These are phyloP conservation scores for Aspergillus japonicus DNA, from an alignment of 2,329 filamentous ascomycete genomes.

Conservation along the genomic window DNA sequence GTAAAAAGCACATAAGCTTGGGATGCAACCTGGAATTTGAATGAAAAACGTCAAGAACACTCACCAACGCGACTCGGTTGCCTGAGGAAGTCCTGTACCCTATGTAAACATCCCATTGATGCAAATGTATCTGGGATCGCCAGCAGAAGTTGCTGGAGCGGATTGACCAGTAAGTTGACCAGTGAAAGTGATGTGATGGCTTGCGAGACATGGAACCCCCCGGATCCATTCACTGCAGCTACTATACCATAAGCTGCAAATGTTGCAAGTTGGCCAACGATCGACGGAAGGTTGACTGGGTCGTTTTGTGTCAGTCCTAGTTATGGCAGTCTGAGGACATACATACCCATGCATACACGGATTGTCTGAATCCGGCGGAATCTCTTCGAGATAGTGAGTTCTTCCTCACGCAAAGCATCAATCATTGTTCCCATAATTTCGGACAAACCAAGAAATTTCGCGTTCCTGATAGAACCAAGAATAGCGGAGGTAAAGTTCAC, in stretches of 20 bases:
- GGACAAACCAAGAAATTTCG: conserved; percentile 41
- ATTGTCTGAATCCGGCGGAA: conserved; percentile 11
- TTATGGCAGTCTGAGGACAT: too few species aligned
- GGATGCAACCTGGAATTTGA: not conserved
- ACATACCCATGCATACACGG: conserved; percentile 17
- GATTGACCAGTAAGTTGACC: conserved; percentile 38
- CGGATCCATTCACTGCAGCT: conserved; percentile 13
- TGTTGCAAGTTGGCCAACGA: conserved; percentile 18
- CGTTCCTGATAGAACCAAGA: conserved; percentile 42
- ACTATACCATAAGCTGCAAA: conserved; percentile 20
- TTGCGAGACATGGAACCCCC: conserved; percentile 33
- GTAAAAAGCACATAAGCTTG: not conserved
- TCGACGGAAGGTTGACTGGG: conserved; percentile 15
- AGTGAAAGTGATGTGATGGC: conserved; percentile 43
- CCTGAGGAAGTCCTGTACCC: conserved; percentile 32
- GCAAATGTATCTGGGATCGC: conserved; percentile 38
- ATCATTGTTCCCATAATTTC: conserved; percentile 27
- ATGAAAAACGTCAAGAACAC: not conserved
- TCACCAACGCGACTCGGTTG: conserved; percentile 17
- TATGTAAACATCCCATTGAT: conserved; percentile 39
- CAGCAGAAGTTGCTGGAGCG: conserved; percentile 38
- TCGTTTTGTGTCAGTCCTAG: not conserved
- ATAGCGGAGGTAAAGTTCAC: conserved; percentile 42
- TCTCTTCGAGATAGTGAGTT: conserved; percentile 23
- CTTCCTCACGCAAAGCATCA: conserved; percentile 20